A percentile compares a stretch with the other conserved stretches of the same genome.
Conservation (phyloP, 2,329 filamentous ascomycete genomes). For the Lasiodiplodia gonubiensis region DNA sequence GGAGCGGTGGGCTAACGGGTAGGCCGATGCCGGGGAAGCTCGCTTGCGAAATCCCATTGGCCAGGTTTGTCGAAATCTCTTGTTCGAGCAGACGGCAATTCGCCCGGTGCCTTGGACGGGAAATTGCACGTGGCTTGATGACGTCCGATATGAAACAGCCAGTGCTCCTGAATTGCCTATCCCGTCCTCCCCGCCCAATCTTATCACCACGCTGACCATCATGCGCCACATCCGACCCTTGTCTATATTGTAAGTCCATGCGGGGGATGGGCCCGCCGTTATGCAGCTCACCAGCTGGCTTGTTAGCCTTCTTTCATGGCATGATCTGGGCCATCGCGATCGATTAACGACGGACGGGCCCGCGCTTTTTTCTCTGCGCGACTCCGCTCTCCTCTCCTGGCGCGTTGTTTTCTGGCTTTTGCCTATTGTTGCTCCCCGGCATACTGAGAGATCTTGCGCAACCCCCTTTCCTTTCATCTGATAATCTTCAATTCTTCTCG, state of each 20-base stretch:
- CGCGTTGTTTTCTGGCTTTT: neutral
- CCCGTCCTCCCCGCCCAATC: slow-evolving; percentile 2
- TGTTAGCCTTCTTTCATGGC: neutral
- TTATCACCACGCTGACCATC: slow-evolving; percentile 12
- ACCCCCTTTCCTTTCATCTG: slow-evolving; percentile 30
- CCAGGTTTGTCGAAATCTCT: neutral
- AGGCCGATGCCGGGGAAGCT: neutral
- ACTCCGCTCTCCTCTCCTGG: neutral
- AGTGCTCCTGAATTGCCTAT: slow-evolving; percentile 1
- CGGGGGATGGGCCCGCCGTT: slow-evolving; percentile 17
- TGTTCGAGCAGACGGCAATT: slow-evolving; percentile 9
- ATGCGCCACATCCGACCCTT: slow-evolving; percentile 12
- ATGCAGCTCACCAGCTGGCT: slow-evolving; percentile 6
- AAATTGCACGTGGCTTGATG: slow-evolving; percentile 25
- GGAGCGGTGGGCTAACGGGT: slow-evolving; percentile 3
- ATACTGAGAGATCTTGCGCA: slow-evolving; percentile 12
- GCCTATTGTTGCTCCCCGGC: neutral
- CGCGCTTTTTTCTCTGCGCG: slow-evolving; percentile 14
- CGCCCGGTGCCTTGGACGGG: slow-evolving; percentile 24
- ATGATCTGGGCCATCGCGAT: slow-evolving; percentile 3
- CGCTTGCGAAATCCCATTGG: neutral
- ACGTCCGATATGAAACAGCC: slow-evolving; percentile 15
- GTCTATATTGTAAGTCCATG: neutral
- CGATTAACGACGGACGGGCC: neutral
- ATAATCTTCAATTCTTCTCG: neutral